These are phyloP conservation scores for Emiliania huxleyi DNA, from an alignment of 78 protist genomes.

Conservation along the genomic window DNA sequence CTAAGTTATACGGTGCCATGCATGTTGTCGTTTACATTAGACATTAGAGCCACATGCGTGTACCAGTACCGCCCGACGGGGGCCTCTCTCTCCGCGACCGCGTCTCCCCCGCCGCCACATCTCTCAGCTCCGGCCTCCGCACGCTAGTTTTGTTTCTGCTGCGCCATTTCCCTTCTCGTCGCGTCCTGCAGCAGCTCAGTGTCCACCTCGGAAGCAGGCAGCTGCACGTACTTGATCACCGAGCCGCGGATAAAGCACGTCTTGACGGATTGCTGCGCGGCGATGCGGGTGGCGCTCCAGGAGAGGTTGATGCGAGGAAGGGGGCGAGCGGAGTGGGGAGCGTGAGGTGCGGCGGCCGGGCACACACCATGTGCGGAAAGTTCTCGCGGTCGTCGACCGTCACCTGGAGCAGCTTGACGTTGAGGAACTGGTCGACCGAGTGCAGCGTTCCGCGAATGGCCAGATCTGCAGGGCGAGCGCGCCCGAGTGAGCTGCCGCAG, in stretches of 20 bases:
- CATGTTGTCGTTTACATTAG: too few species aligned
- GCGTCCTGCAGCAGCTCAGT: conserved; percentile 90
- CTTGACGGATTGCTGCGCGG: conserved; percentile 76
- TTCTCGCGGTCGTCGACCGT: conserved; percentile 73
- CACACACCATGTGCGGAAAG: conserved; percentile 88
- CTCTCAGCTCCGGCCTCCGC: too few species aligned
- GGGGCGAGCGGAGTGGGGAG: too few species aligned
- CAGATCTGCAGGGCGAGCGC: background rate
- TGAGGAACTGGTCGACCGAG: conserved; percentile 93
- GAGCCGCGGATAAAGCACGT: conserved; percentile 95
- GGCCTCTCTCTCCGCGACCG: too few species aligned
- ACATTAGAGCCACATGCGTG: too few species aligned
- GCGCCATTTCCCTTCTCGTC: conserved; percentile 39
- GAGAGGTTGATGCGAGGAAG: too few species aligned
- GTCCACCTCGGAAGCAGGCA: conserved; percentile 86
- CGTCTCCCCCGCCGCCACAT: too few species aligned
- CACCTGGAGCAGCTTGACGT: conserved; percentile 80
- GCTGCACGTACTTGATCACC: conserved; percentile 87
- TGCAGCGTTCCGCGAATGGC: conserved; percentile 76
- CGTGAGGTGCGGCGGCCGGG: background rate
- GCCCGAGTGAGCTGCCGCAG: too few species aligned
- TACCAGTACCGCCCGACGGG: too few species aligned
- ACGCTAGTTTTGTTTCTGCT: too few species aligned
- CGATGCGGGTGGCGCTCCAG: too few species aligned
- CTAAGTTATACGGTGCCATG: too few species aligned